A percentile compares a stretch with the other conserved stretches of the same genome.
These are phyloP conservation scores for Kockiozyma suomiensis DNA, from an alignment of 805 yeast species.

Conservation along the genomic window DNA sequence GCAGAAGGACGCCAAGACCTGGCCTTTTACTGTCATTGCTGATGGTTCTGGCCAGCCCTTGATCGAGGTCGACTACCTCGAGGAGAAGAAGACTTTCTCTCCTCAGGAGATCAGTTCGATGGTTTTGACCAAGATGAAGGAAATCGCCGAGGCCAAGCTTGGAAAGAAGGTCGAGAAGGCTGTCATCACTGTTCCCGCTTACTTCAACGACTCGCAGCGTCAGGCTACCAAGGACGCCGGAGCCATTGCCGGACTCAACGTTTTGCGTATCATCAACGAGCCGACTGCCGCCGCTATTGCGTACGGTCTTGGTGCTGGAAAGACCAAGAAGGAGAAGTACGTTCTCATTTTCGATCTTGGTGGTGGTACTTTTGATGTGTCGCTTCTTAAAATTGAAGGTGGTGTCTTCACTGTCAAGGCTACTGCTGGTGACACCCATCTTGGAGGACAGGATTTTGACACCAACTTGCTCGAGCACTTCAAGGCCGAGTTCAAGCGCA, in stretches of 20 bases:
- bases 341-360: slow-evolving; percentile 92
- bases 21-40: slow-evolving; percentile 84
- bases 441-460: slow-evolving; percentile 99
- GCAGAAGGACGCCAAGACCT: slow-evolving; percentile 87
- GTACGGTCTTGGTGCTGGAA: slow-evolving; percentile 91
- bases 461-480: slow-evolving; percentile 92
- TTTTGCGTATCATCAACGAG: slow-evolving; percentile 82
- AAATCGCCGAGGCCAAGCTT: slow-evolving; percentile 77
- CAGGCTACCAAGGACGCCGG: slow-evolving; percentile 92
- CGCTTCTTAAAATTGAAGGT: slow-evolving; percentile 86
- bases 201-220: slow-evolving; percentile 86
- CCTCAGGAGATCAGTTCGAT: slow-evolving; percentile 96
- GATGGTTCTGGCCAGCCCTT: slow-evolving; percentile 68
- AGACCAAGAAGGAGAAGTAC: slow-evolving; percentile 79
- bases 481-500: slow-evolving; percentile 92
- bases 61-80: slow-evolving; percentile 78
- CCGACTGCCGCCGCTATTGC: slow-evolving; percentile 98
- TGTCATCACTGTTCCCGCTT: slow-evolving; percentile 85
- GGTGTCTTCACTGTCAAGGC: slow-evolving; percentile 97
- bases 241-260: slow-evolving; percentile 81
- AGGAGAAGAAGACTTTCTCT: slow-evolving; percentile 82
- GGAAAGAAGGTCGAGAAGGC: slow-evolving; percentile 82
- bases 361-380: slow-evolving; percentile 98
- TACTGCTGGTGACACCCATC: slow-evolving; percentile 98
- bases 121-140: slow-evolving; percentile 88